Evolutionary conservation across 179 eudicot genomes (phyloP), one percentile per base, ranked within the genome.

Genomic region (Silene vulgaris): DNA sequence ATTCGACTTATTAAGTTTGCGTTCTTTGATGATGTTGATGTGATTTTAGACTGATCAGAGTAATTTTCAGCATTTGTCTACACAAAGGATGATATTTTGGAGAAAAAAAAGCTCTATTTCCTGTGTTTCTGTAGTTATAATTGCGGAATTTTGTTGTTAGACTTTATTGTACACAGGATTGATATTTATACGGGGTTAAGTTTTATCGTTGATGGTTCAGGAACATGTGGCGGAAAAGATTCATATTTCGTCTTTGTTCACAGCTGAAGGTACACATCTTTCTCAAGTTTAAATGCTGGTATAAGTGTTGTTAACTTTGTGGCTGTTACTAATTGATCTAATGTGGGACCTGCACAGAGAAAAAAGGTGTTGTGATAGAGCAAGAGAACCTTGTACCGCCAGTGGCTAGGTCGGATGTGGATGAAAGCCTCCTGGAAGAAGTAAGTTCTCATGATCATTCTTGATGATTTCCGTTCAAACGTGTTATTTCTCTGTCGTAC

Each of bases 401-500:
- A 29, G 76, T 76, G 62, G 81, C 76, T 19, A 71, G 72, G 56
- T 75, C 68, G 68, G 77, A 72, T n/a, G 50, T 78, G n/a, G 73
- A 82, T 30, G 85, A 81, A 59, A 77, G 80, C 74, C 90, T 88
- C 32, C 73, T 82, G 80, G 84, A 84, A 75, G 88, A 87, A 83
- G 91, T 88, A 69, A 6, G 82, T 32, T 64, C 17, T 60, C 54
- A 65, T 12, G 37, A 54, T 60, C 37, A 21, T 70, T 50, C 73
- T 23, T 70, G 3, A 20, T 48, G 61, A 69, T 69, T 20, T 69
- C 7, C 9, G 54, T 43, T 17, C 35, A 4, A 14, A 8, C 5
- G 11, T 37, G 19, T 3, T 35, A 2, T 35, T 37, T n/a, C 5
- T 29, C 3, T 29, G 43, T 21, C 16, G 45, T 21, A 35, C 13